phyloP scores from a whole-genome alignment of 345 rosid species.

The Turritis glabra region DNA sequence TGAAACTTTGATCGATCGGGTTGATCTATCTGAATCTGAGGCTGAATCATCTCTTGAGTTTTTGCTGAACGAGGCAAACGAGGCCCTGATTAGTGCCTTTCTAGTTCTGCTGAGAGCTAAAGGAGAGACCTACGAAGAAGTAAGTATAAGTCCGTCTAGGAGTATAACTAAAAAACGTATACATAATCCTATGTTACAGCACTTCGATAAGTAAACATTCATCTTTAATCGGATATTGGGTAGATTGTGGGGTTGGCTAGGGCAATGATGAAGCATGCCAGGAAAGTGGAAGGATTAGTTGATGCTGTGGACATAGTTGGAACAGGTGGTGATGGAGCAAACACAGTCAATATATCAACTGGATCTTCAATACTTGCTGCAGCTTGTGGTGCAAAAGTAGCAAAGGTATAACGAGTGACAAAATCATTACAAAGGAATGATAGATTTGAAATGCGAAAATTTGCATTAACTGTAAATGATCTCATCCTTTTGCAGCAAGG shows the following conservation, averaged over 20 bases:
- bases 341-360: constrained; percentile 93
- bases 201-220: neutral
- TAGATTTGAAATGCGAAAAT: neutral
- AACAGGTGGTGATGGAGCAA: constrained; percentile 94
- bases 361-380: constrained; percentile 94
- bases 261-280: constrained; percentile 77
- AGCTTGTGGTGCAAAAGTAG: constrained; percentile 96
- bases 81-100: constrained; percentile 81
- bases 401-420: constrained; percentile 54
- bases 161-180: neutral
- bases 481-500: constrained; percentile 69
- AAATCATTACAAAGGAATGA: neutral
- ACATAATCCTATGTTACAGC: neutral
- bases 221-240: neutral
- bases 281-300: constrained; percentile 73
- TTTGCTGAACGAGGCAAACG: constrained; percentile 60
- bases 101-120: constrained; percentile 88
- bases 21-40: constrained; percentile 72
- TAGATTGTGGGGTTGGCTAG: constrained; percentile 89
- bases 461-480: neutral
- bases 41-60: constrained; percentile 72
- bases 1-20: constrained; percentile 61
- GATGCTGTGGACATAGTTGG: constrained; percentile 89
- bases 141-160: constrained; percentile 33
- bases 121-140: constrained; percentile 95